Evolutionary conservation across 306 rosid genomes (phyloP).

Genomic region (Pueraria montana): DNA sequence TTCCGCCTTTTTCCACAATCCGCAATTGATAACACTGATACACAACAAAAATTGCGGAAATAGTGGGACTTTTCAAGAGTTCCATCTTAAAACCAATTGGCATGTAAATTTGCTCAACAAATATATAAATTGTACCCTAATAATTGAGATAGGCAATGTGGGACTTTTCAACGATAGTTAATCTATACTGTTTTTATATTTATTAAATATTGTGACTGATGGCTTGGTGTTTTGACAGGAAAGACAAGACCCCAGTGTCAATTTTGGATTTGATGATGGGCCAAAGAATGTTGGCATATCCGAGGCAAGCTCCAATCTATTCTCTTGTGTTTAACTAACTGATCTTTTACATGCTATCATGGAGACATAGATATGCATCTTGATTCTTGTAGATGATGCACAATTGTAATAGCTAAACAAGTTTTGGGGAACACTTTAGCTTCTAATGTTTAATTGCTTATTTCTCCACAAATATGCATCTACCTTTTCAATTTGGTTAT

Average conservation of each 20-base stretch:
- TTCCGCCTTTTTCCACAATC: no score
- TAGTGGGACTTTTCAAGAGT: background rate
- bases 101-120: background rate
- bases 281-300: slow-evolving; percentile 69
- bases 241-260: slow-evolving; percentile 61
- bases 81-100: background rate
- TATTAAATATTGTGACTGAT: slow-evolving; percentile 40
- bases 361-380: slow-evolving; percentile 24
- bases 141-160: background rate
- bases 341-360: slow-evolving; percentile 22
- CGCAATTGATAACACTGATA: no score
- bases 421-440: background rate
- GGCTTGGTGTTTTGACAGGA: slow-evolving; percentile 60
- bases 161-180: background rate
- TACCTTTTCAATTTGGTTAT: slow-evolving; percentile 20
- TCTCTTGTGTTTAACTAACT: slow-evolving; percentile 6
- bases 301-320: slow-evolving; percentile 71
- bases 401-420: slow-evolving; percentile 2
- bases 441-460: slow-evolving; percentile 10
- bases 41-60: no score
- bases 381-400: slow-evolving; percentile 26
- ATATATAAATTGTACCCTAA: background rate
- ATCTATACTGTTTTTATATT: background rate
- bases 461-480: slow-evolving; percentile 26
- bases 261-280: slow-evolving; percentile 73